Evolutionary conservation across 768 basidiomycete genomes (phyloP).

Genomic region (Leccinum rimulosum): DNA sequence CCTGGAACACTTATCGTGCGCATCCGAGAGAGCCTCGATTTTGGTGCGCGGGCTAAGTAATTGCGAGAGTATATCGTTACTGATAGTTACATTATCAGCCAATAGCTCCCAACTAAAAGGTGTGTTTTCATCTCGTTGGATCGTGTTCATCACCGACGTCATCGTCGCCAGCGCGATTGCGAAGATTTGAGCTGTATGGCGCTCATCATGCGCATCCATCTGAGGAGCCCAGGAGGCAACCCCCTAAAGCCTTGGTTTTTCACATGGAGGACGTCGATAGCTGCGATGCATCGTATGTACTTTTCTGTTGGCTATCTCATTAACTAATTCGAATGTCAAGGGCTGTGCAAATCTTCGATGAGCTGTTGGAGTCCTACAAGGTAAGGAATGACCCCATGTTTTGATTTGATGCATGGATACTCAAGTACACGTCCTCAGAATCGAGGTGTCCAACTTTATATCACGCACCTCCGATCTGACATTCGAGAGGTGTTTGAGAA

Average conservation of each 20-base stretch:
- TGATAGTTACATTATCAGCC: slow-evolving; percentile 41
- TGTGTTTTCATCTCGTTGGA: background rate
- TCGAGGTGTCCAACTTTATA: slow-evolving; percentile 44
- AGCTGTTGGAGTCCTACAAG: slow-evolving; percentile 75
- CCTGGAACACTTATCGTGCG: slow-evolving; percentile 84
- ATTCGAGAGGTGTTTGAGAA: slow-evolving; percentile 40
- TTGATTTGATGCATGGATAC: background rate
- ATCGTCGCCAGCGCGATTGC: slow-evolving; percentile 57
- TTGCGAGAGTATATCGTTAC: background rate
- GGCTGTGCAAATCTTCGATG: slow-evolving; percentile 80
- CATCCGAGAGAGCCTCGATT: slow-evolving; percentile 88
- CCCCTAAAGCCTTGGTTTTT: slow-evolving; percentile 80
- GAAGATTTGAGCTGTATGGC: slow-evolving; percentile 89
- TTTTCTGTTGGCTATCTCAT: background rate
- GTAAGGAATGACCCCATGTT: slow-evolving; percentile 33
- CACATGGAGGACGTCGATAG: slow-evolving; percentile 91
- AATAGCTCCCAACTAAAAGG: slow-evolving; percentile 96
- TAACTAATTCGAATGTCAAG: slow-evolving; percentile 36
- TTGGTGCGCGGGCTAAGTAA: slow-evolving; percentile 50
- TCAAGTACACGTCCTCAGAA: slow-evolving; percentile 24
- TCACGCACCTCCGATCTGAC: slow-evolving; percentile 42
- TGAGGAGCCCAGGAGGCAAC: slow-evolving; percentile 74
- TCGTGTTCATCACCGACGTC: background rate
- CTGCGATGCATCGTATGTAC: slow-evolving; percentile 86
- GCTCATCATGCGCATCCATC: slow-evolving; percentile 79